Evolutionary conservation across 2,329 filamentous ascomycete genomes (phyloP), one percentile per base, ranked within the genome.

Genomic region (Arthrobotrys sinensis): DNA sequence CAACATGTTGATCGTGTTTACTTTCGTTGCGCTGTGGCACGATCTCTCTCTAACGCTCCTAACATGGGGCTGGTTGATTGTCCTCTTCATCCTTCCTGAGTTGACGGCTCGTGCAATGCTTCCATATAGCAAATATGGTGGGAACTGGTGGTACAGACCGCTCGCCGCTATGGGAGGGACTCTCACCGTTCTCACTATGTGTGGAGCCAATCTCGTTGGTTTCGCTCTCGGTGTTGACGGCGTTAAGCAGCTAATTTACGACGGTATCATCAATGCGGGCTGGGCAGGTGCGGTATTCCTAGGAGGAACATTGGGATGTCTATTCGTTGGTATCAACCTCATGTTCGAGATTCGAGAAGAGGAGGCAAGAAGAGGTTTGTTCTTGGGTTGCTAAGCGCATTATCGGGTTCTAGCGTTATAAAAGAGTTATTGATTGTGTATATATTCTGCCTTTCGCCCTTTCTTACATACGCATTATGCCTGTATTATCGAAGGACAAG

Each of bases 21-120:
- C 94, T 0, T 99, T 99, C 82, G 96, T 99, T 24, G 96, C 96
- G 0, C 87, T 99, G 32, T 99, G 96, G 96, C 96, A 99, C 85
- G 96, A 99, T 82, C 97, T 99, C 82, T 91, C 97, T 85, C 88
- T 98, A 34, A 90, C 92, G 8, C 87, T 99, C 45, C 88, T 99
- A 36, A 91, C 97, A 84, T 99, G 96, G 96, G 95, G 96, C 32
- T 99, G 96, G 96, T 88, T 99, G 45, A 90, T 99, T 80, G 94
- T 96, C 0, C 86, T 98, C 24, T 99, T 99, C 85, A 93, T 99
- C 84, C 84, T 97, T 5, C 96, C 96, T 0, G 96, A 99, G 86
- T 89, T 95, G 81, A 85, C 92, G 6, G 93, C 90, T 0, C 86
- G 87, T 0, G 86, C 90, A 45, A 75, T 94, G 0, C 97, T 99